Evolutionary conservation across 257 asterid genomes (phyloP).

Genomic region (Parsonsia alboflavescens): DNA sequence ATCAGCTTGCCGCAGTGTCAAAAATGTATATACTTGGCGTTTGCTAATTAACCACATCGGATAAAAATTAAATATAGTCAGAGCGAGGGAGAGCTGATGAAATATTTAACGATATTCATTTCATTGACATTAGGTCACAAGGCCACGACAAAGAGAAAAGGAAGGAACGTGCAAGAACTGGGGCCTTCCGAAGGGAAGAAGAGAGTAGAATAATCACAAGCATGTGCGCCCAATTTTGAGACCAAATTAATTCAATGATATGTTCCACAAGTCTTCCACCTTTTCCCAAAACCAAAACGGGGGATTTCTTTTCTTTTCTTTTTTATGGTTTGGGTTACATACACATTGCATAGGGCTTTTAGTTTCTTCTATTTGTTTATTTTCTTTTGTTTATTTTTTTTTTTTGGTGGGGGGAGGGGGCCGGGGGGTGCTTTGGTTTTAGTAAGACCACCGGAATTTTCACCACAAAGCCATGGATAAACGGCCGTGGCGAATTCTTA

Average conservation of each 20-base stretch:
- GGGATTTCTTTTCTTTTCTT: neutral
- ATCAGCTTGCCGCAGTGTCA: no score
- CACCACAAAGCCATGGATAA: no score
- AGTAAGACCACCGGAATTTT: no score
- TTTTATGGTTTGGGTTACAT: neutral
- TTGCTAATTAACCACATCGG: no score
- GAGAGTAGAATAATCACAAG: slow-evolving; percentile 31
- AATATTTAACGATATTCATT: no score
- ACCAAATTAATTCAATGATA: slow-evolving; percentile 29
- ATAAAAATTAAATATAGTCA: neutral
- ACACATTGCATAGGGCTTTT: neutral
- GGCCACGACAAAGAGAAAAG: neutral
- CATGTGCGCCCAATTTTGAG: slow-evolving; percentile 56
- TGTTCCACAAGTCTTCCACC: slow-evolving; percentile 30
- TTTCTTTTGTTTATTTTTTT: no score
- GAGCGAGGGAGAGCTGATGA: neutral
- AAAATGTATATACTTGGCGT: no score
- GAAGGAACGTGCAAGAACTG: slow-evolving; percentile 7
- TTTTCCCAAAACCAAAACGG: slow-evolving; percentile 15
- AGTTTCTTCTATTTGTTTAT: neutral
- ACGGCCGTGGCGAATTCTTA: no score
- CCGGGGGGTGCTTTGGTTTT: no score
- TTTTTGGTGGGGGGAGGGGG: no score
- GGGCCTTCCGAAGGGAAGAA: neutral
- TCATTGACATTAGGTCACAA: no score